Base-by-base conservation (phyloP, 306 rosid species). In the Rosa chinensis region DNA sequence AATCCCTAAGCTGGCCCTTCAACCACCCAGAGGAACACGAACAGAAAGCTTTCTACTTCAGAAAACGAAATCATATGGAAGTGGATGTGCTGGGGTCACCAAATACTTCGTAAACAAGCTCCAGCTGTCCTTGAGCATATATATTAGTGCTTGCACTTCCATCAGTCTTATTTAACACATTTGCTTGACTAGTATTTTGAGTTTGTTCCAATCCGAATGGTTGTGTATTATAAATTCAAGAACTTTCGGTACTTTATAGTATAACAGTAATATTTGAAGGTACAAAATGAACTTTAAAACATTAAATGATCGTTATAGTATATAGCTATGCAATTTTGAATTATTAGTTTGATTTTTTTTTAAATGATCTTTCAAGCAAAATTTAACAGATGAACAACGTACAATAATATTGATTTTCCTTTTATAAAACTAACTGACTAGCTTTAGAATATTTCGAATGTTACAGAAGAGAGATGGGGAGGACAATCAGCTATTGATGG, bases 21-120 rank as follows among this genome's bases (percentile, higher is more conserved):
- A 70, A 67, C 73, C 63, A 80, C 78, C 79, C 74, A 62, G 55
- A 49, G 10, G 28, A 79, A 39, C 52, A 44, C 66, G 66, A 53
- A 25, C 9, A 77, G 48, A 32, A 13, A 78, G 44, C 64, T 50
- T 39, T 72, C 64, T 16, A 20, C 73, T 66, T 40, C 61, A 43
- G 12, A 43, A 73, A 21, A 23, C 62, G 52, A 72, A 66, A 67
- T 21, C 39, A 69, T 67, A 52, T 10, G 43, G 73, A 84, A 77
- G n/a, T 52, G 66, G 83, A 72, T 58, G 42, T 32, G 56, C 44
- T 79, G 70, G 73, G 85, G 85, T 66, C 82, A 75, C 50, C 72
- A 66, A 35, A 68, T 79, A 61, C 32, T 73, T 55, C n/a, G 44
- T 80, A 62, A 77, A 39, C 58, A 35, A 56, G 17, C 64, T 64